Conservation (phyloP, 805 yeast species). For the Myxozyma melibiosi region DNA sequence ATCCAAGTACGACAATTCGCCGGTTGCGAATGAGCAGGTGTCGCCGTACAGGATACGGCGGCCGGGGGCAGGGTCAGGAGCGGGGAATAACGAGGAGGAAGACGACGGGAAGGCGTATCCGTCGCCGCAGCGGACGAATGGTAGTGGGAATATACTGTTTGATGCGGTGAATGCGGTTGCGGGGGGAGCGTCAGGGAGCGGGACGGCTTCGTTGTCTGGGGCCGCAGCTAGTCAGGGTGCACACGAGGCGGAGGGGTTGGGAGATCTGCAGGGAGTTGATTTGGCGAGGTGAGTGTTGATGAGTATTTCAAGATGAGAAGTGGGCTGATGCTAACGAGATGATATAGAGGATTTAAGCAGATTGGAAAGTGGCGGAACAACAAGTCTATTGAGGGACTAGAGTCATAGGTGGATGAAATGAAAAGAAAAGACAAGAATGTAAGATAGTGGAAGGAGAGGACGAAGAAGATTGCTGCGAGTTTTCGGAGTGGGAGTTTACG, state of each 20-base stretch:
- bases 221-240: conserved; percentile 1
- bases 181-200: neutral
- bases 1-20: conserved; percentile 39
- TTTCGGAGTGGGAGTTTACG: too few species aligned
- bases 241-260: conserved; percentile 38
- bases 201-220: neutral
- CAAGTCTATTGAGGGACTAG: conserved; percentile 22
- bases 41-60: conserved; percentile 7
- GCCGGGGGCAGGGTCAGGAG: neutral
- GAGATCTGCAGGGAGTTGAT: conserved; percentile 53
- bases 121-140: conserved; percentile 6
- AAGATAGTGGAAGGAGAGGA: too few species aligned
- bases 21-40: conserved; percentile 12
- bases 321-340: neutral
- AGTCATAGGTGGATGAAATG: too few species aligned
- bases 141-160: conserved; percentile 12
- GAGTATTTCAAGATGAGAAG: neutral
- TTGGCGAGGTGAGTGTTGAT: conserved; percentile 41
- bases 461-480: too few species aligned
- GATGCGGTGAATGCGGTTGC: conserved; percentile 23
- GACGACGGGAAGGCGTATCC: neutral
- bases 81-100: neutral
- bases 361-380: conserved; percentile 38
- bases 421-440: too few species aligned
- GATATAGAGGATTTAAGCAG: conserved; percentile 45